Percentiles rank a stretch among this genome's conserved stretches.
phyloP scores from a whole-genome alignment of 345 rosid species.

The Gynandropsis gynandra region DNA sequence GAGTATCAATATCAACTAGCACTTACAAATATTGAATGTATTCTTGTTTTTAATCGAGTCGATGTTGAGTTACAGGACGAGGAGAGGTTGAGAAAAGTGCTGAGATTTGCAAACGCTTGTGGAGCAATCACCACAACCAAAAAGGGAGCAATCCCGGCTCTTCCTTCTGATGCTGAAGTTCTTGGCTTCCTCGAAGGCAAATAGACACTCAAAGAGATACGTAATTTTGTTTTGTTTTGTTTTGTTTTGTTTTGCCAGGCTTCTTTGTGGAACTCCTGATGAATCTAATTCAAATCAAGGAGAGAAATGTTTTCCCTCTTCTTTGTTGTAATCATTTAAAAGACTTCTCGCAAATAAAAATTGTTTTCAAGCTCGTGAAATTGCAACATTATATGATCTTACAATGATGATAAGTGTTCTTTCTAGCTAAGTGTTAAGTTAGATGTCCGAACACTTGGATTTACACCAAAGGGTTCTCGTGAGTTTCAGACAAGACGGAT shows the following conservation, averaged over 20 bases:
- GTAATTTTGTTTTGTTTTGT: constrained; percentile 1
- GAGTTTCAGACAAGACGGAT: too few species aligned
- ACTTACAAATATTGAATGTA: too few species aligned
- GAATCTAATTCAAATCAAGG: not conserved
- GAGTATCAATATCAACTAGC: too few species aligned
- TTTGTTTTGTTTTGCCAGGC: constrained; percentile 13
- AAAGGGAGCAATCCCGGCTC: constrained; percentile 96
- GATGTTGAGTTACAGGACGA: constrained; percentile 39
- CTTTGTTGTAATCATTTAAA: constrained; percentile 18
- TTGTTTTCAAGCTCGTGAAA: constrained; percentile 22
- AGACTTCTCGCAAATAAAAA: too few species aligned
- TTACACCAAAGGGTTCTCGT: too few species aligned
- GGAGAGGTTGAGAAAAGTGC: constrained; percentile 51
- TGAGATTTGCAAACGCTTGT: constrained; percentile 78
- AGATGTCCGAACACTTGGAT: too few species aligned
- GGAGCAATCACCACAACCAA: constrained; percentile 97
- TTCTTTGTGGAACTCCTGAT: constrained; percentile 1
- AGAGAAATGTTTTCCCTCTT: constrained; percentile 5
- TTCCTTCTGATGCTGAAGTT: constrained; percentile 50
- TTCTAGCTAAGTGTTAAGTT: too few species aligned
- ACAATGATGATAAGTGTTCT: too few species aligned
- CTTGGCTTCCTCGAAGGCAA: constrained; percentile 37
- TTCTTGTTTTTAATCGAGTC: too few species aligned
- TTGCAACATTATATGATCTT: too few species aligned
- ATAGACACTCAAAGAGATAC: constrained; percentile 8